Evolutionary conservation across 2,329 filamentous ascomycete genomes (phyloP).

Genomic region (Pseudocercospora cruenta): DNA sequence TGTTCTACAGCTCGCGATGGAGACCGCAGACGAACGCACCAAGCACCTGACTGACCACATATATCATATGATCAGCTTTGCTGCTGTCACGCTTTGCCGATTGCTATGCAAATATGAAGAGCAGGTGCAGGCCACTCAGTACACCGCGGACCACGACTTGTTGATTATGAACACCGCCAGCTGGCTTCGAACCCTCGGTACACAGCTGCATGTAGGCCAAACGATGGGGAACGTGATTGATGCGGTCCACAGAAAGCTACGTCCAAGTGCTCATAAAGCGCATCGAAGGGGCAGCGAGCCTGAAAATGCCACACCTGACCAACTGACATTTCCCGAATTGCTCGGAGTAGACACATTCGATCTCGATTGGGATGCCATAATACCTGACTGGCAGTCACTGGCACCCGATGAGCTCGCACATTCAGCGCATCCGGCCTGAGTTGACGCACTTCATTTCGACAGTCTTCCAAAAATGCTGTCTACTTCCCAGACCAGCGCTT

Average conservation of each 20-base stretch:
- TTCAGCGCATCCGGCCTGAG: not conserved
- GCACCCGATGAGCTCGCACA: slow-evolving; percentile 7
- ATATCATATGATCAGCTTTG: slow-evolving; percentile 54
- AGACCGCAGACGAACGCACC: slow-evolving; percentile 50
- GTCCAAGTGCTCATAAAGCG: slow-evolving; percentile 3
- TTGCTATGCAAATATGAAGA: slow-evolving; percentile 34
- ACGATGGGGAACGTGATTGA: slow-evolving; percentile 15
- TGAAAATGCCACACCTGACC: slow-evolving; percentile 9
- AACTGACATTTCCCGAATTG: slow-evolving; percentile 12
- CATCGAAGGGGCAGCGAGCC: slow-evolving; percentile 10
- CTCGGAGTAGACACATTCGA: slow-evolving; percentile 14
- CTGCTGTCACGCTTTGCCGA: slow-evolving; percentile 45
- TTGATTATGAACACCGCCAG: slow-evolving; percentile 4
- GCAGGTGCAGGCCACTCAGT: slow-evolving; percentile 3
- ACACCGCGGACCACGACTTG: slow-evolving; percentile 2
- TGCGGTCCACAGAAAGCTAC: slow-evolving; percentile 17
- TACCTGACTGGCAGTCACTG: slow-evolving; percentile 18
- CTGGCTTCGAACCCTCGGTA: slow-evolving; percentile 16
- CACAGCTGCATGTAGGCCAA: slow-evolving; percentile 14
- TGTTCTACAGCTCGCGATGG: slow-evolving; percentile 49
- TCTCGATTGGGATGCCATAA: slow-evolving; percentile 17
- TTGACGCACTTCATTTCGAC: not conserved
- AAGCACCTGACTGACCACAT: slow-evolving; percentile 52
- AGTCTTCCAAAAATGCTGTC: not conserved
- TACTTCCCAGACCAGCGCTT: slow-evolving; percentile 12